Conservation (phyloP, 108 stramenopile genomes). For the Nannochloropsis gaditana region DNA sequence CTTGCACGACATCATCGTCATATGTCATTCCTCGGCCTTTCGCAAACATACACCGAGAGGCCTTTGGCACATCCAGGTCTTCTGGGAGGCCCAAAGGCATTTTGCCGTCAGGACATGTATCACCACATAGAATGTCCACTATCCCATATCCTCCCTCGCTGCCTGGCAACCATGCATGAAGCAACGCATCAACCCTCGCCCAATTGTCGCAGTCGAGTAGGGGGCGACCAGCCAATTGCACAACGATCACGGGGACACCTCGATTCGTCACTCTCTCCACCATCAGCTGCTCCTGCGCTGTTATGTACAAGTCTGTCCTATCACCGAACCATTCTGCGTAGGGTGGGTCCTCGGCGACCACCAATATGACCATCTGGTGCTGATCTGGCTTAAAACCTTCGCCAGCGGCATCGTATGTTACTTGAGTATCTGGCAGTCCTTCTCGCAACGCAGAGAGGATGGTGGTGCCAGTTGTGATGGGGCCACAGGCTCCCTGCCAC, state of each 20-base stretch:
- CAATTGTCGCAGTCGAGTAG: neutral
- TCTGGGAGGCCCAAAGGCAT: conserved; percentile 9
- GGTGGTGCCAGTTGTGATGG: neutral
- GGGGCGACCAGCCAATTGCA: conserved; percentile 14
- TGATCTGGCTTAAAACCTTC: neutral
- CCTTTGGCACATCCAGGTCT: neutral
- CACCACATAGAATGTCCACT: neutral
- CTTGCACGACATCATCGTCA: neutral
- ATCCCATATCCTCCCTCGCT: conserved; percentile 18
- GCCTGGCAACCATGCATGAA: neutral
- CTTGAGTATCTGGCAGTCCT: neutral
- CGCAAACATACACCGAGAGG: neutral
- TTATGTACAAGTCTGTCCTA: neutral
- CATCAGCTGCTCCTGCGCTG: neutral
- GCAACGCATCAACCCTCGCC: neutral
- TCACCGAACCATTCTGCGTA: conserved; percentile 17
- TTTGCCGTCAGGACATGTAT: neutral
- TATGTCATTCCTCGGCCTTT: neutral
- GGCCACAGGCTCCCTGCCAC: neutral
- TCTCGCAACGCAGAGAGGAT: neutral
- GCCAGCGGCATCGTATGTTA: neutral
- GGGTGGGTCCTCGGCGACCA: neutral
- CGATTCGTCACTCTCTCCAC: neutral
- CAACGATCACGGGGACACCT: neutral
- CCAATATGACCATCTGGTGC: neutral